Percentiles rank a stretch among this genome's conserved stretches.
Evolutionary conservation across 2,329 filamentous ascomycete species (phyloP).

Genomic region (Phyllachora maydis): DNA sequence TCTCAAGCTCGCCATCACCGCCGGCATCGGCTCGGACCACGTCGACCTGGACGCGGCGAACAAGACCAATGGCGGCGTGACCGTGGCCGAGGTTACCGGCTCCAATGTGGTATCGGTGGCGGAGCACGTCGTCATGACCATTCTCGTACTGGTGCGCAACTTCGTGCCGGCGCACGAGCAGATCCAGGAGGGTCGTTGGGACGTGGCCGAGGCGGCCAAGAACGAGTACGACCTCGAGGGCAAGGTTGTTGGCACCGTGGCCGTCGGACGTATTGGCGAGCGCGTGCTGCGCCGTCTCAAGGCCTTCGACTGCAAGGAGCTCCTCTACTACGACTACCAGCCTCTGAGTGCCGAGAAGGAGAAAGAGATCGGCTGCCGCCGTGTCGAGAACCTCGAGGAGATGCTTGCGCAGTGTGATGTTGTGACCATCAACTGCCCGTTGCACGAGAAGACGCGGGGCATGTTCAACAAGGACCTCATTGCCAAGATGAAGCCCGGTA

Average conservation of each 20-base stretch:
- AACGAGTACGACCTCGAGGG: conserved; percentile 94
- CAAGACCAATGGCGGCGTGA: conserved; percentile 94
- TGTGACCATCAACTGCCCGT: conserved; percentile 98
- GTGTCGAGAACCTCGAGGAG: conserved; percentile 79
- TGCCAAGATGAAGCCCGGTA: conserved; percentile 95
- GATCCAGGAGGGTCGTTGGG: conserved; percentile 76
- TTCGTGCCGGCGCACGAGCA: conserved; percentile 95
- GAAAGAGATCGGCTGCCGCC: conserved; percentile 86
- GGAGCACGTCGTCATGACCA: conserved; percentile 99
- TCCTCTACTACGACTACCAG: conserved; percentile 99
- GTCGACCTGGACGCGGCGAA: conserved; percentile 94
- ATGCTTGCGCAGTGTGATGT: conserved; percentile 87
- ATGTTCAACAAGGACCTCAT: conserved; percentile 98
- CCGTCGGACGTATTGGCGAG: conserved; percentile 93
- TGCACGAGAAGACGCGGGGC: conserved; percentile 93
- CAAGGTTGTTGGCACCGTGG: conserved; percentile 96
- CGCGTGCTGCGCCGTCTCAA: conserved; percentile 90
- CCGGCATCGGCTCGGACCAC: conserved; percentile 96
- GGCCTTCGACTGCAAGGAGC: conserved; percentile 98
- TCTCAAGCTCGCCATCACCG: conserved; percentile 89
- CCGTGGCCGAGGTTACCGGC: conserved; percentile 92
- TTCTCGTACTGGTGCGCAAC: conserved; percentile 89
- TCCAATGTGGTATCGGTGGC: conserved; percentile 97
- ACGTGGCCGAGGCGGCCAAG: conserved; percentile 91
- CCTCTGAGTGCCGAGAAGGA: conserved; percentile 68